phyloP scores from a whole-genome alignment of 306 rosid genomes.

The Rubus idaeus region DNA sequence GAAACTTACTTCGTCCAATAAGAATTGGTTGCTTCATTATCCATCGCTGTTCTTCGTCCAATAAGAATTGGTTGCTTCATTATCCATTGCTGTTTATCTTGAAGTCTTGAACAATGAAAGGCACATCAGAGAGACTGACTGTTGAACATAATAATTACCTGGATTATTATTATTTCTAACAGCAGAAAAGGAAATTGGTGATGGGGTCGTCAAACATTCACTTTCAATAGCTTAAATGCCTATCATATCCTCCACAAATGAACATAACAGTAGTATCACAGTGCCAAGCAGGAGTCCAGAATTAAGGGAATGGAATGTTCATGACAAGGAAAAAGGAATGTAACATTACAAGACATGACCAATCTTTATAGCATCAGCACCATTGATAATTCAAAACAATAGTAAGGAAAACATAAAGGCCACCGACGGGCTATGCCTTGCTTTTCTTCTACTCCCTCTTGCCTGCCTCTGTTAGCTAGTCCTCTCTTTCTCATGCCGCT shows the following conservation, averaged over 20 bases:
- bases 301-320: background rate
- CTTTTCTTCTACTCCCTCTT: background rate
- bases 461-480: background rate
- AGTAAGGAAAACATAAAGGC: background rate
- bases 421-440: slow-evolving; percentile 5
- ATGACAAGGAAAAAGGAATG: background rate
- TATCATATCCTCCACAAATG: background rate
- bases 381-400: background rate
- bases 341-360: background rate
- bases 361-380: background rate
- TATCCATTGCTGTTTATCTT: too few relatives aligned
- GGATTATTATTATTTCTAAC: too few relatives aligned
- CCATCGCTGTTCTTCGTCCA: too few relatives aligned
- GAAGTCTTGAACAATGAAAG: too few relatives aligned
- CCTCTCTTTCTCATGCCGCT: slow-evolving; percentile 30
- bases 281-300: background rate
- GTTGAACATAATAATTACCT: too few relatives aligned
- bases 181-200: too few relatives aligned
- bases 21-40: too few relatives aligned
- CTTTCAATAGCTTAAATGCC: background rate
- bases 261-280: background rate
- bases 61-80: too few relatives aligned
- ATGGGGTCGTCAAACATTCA: too few relatives aligned
- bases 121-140: too few relatives aligned
- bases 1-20: too few relatives aligned